Base-by-base conservation (phyloP, 108 stramenopile genomes). In the Conticribra weissflogii region DNA sequence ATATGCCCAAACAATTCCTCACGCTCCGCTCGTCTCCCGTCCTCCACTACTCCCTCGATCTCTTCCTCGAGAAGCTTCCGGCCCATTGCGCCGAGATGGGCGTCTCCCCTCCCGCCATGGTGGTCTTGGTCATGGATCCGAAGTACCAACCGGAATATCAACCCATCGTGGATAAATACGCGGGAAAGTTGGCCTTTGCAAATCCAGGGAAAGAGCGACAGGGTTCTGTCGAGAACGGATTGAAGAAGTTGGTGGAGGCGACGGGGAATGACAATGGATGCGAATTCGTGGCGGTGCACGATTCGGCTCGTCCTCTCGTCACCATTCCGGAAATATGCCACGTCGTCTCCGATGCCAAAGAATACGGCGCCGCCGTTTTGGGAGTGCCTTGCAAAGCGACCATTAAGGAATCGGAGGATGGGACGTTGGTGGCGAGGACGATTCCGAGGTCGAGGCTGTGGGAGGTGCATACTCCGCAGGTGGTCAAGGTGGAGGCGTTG, bases 311-410 rank as follows among this genome's bases (percentile, higher is more conserved):
- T 23, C 97, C 97, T 0, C 76, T 98, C 27, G 97, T 96, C 19
- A 97, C 97, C 17, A 81, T 91, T 45, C 66, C 88, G 1, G 92
- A 92, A 59, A 66, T 97, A 3, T 76, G 74, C 44, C 61, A 81
- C 51, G 96, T 96, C 21, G 77, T 95, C 5, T 25, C 58, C 25
- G 90, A 95, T 67, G 90, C 93, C 18, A 77, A 87, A 36, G 36
- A 76, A 23, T 63, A 86, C 41, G 97, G 97, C 18, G 97, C 97
- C 4, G 96, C 97, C 7, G 96, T 96, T 8, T 66, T 97, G 47
- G 97, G 96, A 17, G 97, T 97, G n/a, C 95, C 93, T 0, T 96
- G 96, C 86, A 97, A 97, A 74, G 96, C 96, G 1, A 97, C 97
- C 48, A 96, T 97, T 56, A 97, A 97, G 74, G 96, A 96, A 63